phyloP scores from a whole-genome alignment of 1,139 yeast species.

The Sugiyamaella grinbergsii region DNA sequence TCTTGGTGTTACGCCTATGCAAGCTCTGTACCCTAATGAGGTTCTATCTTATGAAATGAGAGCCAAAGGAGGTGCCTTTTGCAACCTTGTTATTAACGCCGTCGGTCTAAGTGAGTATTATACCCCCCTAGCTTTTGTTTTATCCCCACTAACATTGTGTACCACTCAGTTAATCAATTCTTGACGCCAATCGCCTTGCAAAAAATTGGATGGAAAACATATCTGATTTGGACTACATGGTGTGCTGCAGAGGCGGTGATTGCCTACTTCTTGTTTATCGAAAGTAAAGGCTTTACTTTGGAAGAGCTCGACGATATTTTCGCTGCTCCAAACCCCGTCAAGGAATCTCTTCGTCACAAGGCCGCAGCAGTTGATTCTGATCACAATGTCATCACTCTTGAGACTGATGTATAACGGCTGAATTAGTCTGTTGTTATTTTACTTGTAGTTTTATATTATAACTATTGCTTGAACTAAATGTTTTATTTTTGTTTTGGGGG shows the following conservation, averaged over 20 bases:
- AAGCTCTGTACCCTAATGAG: conserved; percentile 42
- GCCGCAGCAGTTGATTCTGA: conserved; percentile 12
- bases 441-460: too few species aligned
- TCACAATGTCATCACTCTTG: conserved; percentile 10
- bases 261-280: conserved; percentile 49
- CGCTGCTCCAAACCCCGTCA: conserved; percentile 33
- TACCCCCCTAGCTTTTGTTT: not conserved
- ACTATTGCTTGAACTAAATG: too few species aligned
- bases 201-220: conserved; percentile 50
- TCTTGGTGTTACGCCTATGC: conserved; percentile 29
- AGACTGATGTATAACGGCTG: conserved; percentile 1
- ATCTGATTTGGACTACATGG: conserved; percentile 36
- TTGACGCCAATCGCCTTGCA: conserved; percentile 62
- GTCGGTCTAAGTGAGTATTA: conserved; percentile 46
- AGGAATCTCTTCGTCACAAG: conserved; percentile 20
- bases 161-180: conserved; percentile 47
- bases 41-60: conserved; percentile 45
- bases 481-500: too few species aligned
- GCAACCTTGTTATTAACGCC: conserved; percentile 32
- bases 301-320: conserved; percentile 54
- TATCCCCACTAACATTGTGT: not conserved
- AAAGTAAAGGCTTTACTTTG: conserved; percentile 51
- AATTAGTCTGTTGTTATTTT: not conserved
- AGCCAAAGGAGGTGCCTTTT: conserved; percentile 40
- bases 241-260: conserved; percentile 29